Evolutionary conservation across 768 basidiomycete species (phyloP).

Genomic region (Lentinus tigrinus): DNA sequence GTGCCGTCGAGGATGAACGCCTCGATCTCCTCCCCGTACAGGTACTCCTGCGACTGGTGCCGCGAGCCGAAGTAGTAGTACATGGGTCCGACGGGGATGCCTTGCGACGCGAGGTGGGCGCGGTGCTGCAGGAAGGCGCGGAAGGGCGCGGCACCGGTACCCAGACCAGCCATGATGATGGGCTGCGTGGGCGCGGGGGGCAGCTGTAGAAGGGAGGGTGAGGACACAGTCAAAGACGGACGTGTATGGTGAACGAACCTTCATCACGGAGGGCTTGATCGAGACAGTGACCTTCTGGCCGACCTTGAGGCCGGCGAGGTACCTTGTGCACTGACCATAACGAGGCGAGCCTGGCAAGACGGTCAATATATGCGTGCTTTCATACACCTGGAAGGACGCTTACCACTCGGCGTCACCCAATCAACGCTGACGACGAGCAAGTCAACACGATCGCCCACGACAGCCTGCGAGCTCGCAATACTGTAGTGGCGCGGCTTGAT

Average conservation of each 20-base stretch:
- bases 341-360: slow-evolving; percentile 57
- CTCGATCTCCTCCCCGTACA: slow-evolving; percentile 96
- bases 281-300: slow-evolving; percentile 97
- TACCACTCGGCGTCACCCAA: slow-evolving; percentile 85
- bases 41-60: slow-evolving; percentile 91
- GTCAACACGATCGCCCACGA: slow-evolving; percentile 93
- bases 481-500: slow-evolving; percentile 98
- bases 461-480: slow-evolving; percentile 94
- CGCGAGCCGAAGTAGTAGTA: slow-evolving; percentile 99
- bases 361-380: not conserved
- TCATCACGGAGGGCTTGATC: slow-evolving; percentile 99
- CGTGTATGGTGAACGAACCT: slow-evolving; percentile 47
- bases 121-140: slow-evolving; percentile 98
- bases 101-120: slow-evolving; percentile 74
- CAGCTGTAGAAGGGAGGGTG: slow-evolving; percentile 45
- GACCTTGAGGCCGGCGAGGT: slow-evolving; percentile 77
- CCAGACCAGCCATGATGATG: slow-evolving; percentile 97
- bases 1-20: slow-evolving; percentile 84
- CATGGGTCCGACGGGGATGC: slow-evolving; percentile 82
- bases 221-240: slow-evolving; percentile 4
- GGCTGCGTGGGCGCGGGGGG: slow-evolving; percentile 85
- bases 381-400: slow-evolving; percentile 25
- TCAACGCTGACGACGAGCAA: slow-evolving; percentile 95
- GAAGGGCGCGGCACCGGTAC: slow-evolving; percentile 98
- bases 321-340: slow-evolving; percentile 95